These are phyloP conservation scores for Tetragonia tetragonoides DNA, from an alignment of 148 eudicot genomes.

Conservation along the genomic window DNA sequence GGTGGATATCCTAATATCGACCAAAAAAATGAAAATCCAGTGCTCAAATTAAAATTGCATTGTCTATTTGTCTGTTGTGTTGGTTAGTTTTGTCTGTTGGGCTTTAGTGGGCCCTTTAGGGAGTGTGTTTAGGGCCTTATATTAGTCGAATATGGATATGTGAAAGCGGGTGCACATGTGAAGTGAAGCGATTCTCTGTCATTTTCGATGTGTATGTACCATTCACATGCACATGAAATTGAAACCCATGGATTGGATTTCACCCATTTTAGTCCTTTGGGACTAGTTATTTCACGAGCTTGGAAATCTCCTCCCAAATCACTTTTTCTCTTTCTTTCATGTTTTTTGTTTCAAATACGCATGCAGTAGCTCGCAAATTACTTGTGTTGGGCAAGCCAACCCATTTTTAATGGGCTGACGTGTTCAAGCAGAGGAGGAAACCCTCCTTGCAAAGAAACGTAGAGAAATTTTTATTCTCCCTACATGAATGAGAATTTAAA, in stretches of 20 bases:
- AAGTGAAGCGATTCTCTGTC: conserved; percentile 1
- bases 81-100: neutral
- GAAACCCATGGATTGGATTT: neutral
- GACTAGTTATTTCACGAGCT: neutral
- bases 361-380: no score
- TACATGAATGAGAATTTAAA: no score
- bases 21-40: no score
- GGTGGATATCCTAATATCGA: no score
- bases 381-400: no score
- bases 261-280: neutral
- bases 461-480: no score
- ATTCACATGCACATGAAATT: conserved; percentile 22
- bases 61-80: neutral
- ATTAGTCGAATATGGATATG: neutral
- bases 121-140: neutral
- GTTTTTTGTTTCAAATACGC: no score
- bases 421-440: no score
- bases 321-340: no score
- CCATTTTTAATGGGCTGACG: no score
- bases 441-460: no score
- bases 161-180: conserved; percentile 9
- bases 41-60: neutral
- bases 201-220: conserved; percentile 10
- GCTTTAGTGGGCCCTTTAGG: neutral
- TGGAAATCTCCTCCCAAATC: no score